Evolutionary conservation across 2,329 filamentous ascomycete genomes (phyloP).

Genomic region (Cladosporium sphaerospermum): DNA sequence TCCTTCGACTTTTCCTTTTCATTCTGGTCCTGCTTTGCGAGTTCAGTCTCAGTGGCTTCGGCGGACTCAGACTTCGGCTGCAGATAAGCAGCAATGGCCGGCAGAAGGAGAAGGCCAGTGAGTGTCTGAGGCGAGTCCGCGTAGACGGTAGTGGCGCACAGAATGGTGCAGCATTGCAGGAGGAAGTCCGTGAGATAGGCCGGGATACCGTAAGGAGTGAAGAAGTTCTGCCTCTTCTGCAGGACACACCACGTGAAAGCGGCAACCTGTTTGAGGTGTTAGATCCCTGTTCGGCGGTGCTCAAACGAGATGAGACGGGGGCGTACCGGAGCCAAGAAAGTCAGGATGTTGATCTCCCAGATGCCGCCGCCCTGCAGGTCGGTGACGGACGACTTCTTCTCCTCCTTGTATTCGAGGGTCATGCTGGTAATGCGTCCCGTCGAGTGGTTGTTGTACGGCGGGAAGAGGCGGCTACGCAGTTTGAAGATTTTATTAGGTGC

Average conservation of each 20-base stretch:
- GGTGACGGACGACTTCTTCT: conserved; percentile 94
- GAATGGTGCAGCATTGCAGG: conserved; percentile 73
- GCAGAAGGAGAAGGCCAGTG: conserved; percentile 65
- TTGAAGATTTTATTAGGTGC: too few species aligned
- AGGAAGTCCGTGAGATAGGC: conserved; percentile 75
- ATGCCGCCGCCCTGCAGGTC: conserved; percentile 78
- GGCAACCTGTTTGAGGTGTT: conserved; percentile 49
- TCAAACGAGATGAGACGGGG: conserved; percentile 17
- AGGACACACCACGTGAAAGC: conserved; percentile 83
- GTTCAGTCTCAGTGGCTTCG: conserved; percentile 15
- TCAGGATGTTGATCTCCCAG: conserved; percentile 80
- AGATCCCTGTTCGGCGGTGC: conserved; percentile 32
- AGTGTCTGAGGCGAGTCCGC: conserved; percentile 67
- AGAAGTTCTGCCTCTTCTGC: conserved; percentile 77
- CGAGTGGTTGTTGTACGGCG: conserved; percentile 1
- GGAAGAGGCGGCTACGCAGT: not conserved
- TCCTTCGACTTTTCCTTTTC: conserved; percentile 11
- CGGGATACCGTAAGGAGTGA: conserved; percentile 64
- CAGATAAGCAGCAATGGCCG: conserved; percentile 50
- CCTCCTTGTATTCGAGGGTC: conserved; percentile 67
- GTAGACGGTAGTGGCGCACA: conserved; percentile 78
- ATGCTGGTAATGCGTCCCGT: conserved; percentile 15
- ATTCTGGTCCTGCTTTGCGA: conserved; percentile 17
- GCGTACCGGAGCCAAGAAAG: conserved; percentile 74
- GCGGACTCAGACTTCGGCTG: conserved; percentile 34